phyloP scores from a whole-genome alignment of 805 yeast species.

The Zygotorulaspora sp. region DNA sequence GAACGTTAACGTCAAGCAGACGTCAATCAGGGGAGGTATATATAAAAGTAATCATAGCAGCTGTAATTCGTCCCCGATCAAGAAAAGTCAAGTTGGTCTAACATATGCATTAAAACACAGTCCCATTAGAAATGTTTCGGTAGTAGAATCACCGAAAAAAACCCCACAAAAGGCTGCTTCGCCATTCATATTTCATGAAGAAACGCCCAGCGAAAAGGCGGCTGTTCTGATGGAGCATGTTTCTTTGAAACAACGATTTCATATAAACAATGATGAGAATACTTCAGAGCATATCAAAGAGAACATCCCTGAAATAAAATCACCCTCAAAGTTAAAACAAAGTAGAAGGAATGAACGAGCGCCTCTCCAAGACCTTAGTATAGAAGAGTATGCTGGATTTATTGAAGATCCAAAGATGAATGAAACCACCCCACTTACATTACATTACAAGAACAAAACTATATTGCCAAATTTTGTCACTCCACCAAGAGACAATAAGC shows the following conservation, averaged over 20 bases:
- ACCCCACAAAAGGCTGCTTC: neutral
- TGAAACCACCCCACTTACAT: conserved; percentile 13
- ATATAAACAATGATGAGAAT: conserved; percentile 27
- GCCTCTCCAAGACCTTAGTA: conserved; percentile 20
- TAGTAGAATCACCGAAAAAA: conserved; percentile 6
- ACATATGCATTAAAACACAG: conserved; percentile 17
- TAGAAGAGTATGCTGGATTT: conserved; percentile 18
- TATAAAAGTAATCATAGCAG: conserved; percentile 8
- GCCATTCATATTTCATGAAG: conserved; percentile 24
- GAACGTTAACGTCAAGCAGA: conserved; percentile 20
- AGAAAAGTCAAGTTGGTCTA: conserved; percentile 13
- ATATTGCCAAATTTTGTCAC: conserved; percentile 22
- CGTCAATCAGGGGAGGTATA: conserved; percentile 3
- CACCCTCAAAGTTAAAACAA: conserved; percentile 12
- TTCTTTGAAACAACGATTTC: conserved; percentile 23
- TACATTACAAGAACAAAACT: conserved; percentile 15
- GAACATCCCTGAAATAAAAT: no score
- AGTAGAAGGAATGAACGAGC: conserved; percentile 2
- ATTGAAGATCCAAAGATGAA: conserved; percentile 16
- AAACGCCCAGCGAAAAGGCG: conserved; percentile 19
- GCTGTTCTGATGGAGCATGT: conserved; percentile 16
- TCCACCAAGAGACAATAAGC: conserved; percentile 22
- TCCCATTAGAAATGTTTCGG: conserved; percentile 15
- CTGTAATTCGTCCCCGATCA: conserved; percentile 13
- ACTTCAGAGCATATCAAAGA: conserved; percentile 18